Percentiles rank a stretch among this genome's conserved stretches.
These are phyloP conservation scores for Hibiscus trionum DNA, from an alignment of 345 rosid genomes.

Conservation along the genomic window DNA sequence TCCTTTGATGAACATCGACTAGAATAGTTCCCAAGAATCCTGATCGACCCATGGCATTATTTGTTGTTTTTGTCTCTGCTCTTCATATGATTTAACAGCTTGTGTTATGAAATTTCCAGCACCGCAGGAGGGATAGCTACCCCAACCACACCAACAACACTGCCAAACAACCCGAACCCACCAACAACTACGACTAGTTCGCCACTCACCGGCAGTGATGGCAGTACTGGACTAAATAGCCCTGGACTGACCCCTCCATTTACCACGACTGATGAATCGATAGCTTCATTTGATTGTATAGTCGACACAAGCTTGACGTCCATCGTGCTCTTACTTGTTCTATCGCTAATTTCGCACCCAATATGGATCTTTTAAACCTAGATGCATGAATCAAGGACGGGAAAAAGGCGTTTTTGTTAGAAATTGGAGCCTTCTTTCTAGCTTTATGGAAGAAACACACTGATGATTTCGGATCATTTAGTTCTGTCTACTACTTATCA, in stretches of 20 bases:
- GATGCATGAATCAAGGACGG: neutral
- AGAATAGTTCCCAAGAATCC: too few species aligned
- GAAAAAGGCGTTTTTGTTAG: slow-evolving; percentile 24
- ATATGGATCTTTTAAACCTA: slow-evolving; percentile 3
- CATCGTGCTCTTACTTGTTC: slow-evolving; percentile 4
- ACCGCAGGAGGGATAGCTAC: slow-evolving; percentile 30
- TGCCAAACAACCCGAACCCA: slow-evolving; percentile 4
- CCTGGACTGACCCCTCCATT: slow-evolving; percentile 23
- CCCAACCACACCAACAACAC: slow-evolving; percentile 17
- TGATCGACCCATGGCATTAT: neutral
- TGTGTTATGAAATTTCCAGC: slow-evolving; percentile 23
- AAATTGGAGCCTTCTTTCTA: slow-evolving; percentile 19
- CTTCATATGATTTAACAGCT: slow-evolving; percentile 6
- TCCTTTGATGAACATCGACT: too few species aligned
- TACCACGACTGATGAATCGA: slow-evolving; percentile 19
- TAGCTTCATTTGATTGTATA: slow-evolving; percentile 15
- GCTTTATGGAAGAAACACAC: neutral
- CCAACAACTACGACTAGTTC: slow-evolving; percentile 9
- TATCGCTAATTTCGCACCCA: slow-evolving; percentile 12
- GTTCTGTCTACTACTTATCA: neutral
- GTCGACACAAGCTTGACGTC: slow-evolving; percentile 6
- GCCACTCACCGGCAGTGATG: slow-evolving; percentile 8
- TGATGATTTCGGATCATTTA: neutral
- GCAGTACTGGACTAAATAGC: slow-evolving; percentile 26
- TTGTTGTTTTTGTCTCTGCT: neutral